Percentiles rank a stretch among this genome's conserved stretches.
phyloP scores from a whole-genome alignment of 1,284 basidiomycete species.

The Sporisorium reilianum region DNA sequence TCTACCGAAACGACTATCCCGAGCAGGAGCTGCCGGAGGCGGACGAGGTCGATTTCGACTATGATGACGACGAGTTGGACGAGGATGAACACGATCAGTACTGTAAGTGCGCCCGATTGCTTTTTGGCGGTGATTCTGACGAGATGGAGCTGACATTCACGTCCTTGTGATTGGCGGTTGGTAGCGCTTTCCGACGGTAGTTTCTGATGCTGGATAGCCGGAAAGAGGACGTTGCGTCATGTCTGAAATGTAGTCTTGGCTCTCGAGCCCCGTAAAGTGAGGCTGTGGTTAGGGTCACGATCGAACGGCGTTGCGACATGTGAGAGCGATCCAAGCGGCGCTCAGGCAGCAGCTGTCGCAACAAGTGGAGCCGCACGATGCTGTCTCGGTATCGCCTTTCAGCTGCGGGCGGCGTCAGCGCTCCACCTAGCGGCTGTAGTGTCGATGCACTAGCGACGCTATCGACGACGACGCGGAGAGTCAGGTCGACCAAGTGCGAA shows the following conservation, averaged over 20 bases:
- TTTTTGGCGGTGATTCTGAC: too few relatives aligned
- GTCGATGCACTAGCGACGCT: not conserved
- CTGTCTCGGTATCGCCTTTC: too few relatives aligned
- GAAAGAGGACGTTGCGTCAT: not conserved
- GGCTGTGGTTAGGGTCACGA: too few relatives aligned
- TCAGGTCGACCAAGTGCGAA: not conserved
- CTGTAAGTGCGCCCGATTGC: constrained; percentile 26
- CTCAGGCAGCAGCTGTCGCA: not conserved
- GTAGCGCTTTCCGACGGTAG: constrained; percentile 43
- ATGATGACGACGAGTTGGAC: constrained; percentile 40
- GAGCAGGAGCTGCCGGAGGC: constrained; percentile 59
- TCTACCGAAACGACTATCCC: constrained; percentile 66
- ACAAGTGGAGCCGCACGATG: too few relatives aligned
- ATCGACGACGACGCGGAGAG: too few relatives aligned
- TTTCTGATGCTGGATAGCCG: not conserved
- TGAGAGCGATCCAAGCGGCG: not conserved
- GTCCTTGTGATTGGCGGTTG: not conserved
- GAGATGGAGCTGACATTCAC: not conserved
- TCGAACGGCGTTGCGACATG: not conserved
- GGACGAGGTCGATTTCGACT: constrained; percentile 53
- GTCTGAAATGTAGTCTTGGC: too few relatives aligned
- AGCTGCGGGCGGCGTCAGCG: too few relatives aligned
- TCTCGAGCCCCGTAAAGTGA: too few relatives aligned
- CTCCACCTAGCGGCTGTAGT: too few relatives aligned
- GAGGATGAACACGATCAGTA: constrained; percentile 46